Base-by-base conservation (phyloP, 768 basidiomycete species). In the Calvatia gigantea region DNA sequence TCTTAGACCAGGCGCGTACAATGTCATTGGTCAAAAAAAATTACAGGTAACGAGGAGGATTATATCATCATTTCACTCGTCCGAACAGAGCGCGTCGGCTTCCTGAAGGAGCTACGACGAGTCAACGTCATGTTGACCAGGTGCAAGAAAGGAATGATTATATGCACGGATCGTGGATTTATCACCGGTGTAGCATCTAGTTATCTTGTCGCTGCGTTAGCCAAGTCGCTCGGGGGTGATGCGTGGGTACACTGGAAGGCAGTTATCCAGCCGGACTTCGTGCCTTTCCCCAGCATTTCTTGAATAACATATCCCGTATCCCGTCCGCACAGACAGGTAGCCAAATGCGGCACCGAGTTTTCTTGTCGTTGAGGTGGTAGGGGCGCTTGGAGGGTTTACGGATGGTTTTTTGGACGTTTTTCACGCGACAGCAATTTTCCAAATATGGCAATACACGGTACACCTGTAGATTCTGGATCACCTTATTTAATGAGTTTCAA, bases 51-150 rank as follows among this genome's bases (percentile, higher is more conserved):
- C 68, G 89, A 91, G 62, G 86, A 78, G 12, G 81, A 88, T 57
- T 59, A 57, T 29, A 61, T 61, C 41, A 56, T 61, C 35, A 56
- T 61, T 19, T 61, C 60, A 8, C 55, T 61, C 29, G 60, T 61
- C 3, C 60, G 60, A 4, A 44, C 60, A 3, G 41, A 49, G 4
- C 47, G 51, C 28, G 15, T 59, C 17, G 89, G 89, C 0, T 91
- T 91, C 62, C 67, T 91, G 52, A 57, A 64, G 6, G 81, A 84
- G 51, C 19, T 63, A 27, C 73, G 84, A n/a, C 78, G 89, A 5
- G 77, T 82, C 29, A 90, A 90, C 69, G 89, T 90, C 51, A 88
- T 90, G 87, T 75, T 90, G 21, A 83, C 82, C 3, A 75, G 88
- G 23, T 87, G 84, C 73, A 83, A 85, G 67, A 77, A 69, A 50